Evolutionary conservation across 257 asterid genomes (phyloP).

Genomic region (Coffea canephora): DNA sequence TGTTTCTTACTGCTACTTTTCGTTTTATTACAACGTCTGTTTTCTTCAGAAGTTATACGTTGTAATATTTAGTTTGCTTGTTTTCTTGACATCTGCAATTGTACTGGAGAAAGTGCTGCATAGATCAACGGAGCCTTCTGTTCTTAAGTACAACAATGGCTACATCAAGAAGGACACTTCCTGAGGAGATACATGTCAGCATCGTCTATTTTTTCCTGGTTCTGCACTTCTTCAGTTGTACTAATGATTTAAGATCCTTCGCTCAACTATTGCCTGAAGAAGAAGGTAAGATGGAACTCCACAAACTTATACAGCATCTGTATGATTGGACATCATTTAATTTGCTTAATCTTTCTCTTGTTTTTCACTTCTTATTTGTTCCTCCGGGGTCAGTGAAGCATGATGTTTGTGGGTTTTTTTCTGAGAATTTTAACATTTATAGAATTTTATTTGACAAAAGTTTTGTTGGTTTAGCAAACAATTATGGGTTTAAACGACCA

Average conservation of each 20-base stretch:
- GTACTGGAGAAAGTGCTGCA: not conserved
- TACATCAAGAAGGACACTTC: not conserved
- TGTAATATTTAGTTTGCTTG: not conserved
- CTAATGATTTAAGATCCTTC: not conserved
- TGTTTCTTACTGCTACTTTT: not conserved
- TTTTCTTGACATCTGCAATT: not conserved
- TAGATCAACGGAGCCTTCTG: not conserved
- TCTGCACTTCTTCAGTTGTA: conserved; percentile 1
- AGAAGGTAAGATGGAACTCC: conserved; percentile 12
- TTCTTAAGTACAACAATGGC: not conserved
- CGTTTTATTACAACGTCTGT: not conserved
- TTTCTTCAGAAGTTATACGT: not conserved
- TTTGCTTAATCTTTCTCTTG: no score
- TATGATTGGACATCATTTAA: no score
- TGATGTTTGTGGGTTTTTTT: no score
- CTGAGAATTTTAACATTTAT: no score
- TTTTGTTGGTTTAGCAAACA: no score
- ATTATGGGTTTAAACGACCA: no score
- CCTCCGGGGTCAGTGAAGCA: no score
- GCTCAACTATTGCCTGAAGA: conserved; percentile 19
- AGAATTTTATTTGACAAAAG: no score
- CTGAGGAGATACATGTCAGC: not conserved
- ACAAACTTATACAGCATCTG: not conserved
- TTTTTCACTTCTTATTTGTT: no score
- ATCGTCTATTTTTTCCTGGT: not conserved